Percentiles rank a stretch among this genome's conserved stretches.
Evolutionary conservation across 345 rosid species (phyloP).

Genomic region (Pseudoturritis turrita): DNA sequence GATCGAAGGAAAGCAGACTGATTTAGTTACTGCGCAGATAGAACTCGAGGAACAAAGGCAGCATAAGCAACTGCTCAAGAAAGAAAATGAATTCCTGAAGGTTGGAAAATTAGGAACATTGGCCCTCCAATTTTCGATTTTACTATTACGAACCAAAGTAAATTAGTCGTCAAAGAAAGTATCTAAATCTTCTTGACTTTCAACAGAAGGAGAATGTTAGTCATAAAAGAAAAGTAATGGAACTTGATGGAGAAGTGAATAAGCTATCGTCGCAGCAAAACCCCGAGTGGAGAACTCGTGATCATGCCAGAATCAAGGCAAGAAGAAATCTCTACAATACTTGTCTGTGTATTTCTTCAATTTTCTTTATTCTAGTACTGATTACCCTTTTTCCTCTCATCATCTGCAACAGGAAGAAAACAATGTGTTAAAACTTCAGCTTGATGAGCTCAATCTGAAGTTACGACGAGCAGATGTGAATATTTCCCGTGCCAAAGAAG

Average conservation of each 20-base stretch:
- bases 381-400: background rate
- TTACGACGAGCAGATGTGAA: slow-evolving; percentile 50
- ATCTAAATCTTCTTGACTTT: slow-evolving; percentile 9
- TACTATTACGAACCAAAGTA: background rate
- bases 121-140: background rate
- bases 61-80: slow-evolving; percentile 56
- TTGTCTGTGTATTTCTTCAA: background rate
- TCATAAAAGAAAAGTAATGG: slow-evolving; percentile 55
- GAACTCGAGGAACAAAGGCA: slow-evolving; percentile 72
- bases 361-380: background rate
- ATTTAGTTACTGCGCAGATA: slow-evolving; percentile 61
- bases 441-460: slow-evolving; percentile 67
- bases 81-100: slow-evolving; percentile 81
- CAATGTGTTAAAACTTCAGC: slow-evolving; percentile 62
- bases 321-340: slow-evolving; percentile 33
- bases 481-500: slow-evolving; percentile 69
- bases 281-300: slow-evolving; percentile 85
- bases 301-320: slow-evolving; percentile 92
- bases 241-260: slow-evolving; percentile 77
- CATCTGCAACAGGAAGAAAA: slow-evolving; percentile 78
- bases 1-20: slow-evolving; percentile 72
- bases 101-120: slow-evolving; percentile 30
- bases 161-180: background rate
- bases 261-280: slow-evolving; percentile 86
- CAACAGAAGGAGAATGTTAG: slow-evolving; percentile 60